Evolutionary conservation across 116 monocot genomes (phyloP), one percentile per base, ranked within the genome.

Genomic region (Papilionanthe hybrid): DNA sequence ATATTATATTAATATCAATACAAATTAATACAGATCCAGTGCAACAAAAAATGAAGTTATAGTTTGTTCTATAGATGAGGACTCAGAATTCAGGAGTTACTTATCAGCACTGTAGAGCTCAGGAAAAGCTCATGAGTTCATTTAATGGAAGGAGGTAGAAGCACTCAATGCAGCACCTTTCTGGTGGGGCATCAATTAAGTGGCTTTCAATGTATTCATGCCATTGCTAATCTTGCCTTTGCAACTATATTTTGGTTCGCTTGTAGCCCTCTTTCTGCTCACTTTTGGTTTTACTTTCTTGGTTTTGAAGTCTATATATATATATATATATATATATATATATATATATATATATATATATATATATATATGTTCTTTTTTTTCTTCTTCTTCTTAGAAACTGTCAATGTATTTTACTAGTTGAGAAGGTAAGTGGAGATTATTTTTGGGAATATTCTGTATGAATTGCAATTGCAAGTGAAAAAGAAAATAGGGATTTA

Each of bases 121-220:
- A 65, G 65, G 65, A 10, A 23, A 65, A 65, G 65, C 22, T 65
- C 65, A 65, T 65, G 65, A 65, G 65, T 65, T 65, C 65, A 65
- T 65, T 65, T 9, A 65, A 65, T 65, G 65, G 65, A 25, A 27
- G 65, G 65, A 65, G 65, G 65, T 25, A 65, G 65, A 65, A 25
- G 65, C 10, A 65, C 65, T 65, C 22, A 65, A 65, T 65, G 65
- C 65, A 65, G 8, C 65, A 65, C 65, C 65, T 65, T 65, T 65
- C 22, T 65, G 65, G 65, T 65, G 65, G 65, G 25, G 25, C 25
- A 25, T 65, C 25, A 65, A 27, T 65, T 65, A 65, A 65, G 65
- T 65, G 9, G 65, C 65, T 65, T 25, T 65, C 27, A 23, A 10
- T 65, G 65, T 10, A 22, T 65, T 23, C 22, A 65, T 65, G 65